Evolutionary conservation across 306 rosid species (phyloP), one percentile per base, ranked within the genome.

Genomic region (Arachis hypogaea): DNA sequence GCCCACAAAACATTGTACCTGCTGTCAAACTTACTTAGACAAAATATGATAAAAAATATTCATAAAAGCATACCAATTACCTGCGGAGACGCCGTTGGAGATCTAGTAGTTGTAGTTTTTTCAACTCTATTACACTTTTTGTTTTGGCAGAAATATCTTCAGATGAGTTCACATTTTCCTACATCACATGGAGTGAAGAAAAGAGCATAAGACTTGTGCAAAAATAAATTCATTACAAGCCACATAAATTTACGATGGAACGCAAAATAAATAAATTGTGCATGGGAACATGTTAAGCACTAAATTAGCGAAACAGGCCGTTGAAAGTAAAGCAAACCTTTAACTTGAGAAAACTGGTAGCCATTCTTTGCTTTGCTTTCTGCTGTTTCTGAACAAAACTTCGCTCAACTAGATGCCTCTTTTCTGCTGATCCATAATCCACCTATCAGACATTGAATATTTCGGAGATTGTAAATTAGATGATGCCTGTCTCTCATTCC

Each of bases 141-240:
- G 99, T 94, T 84, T 89, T 94, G 30, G 99, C 87, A 83, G 98
- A 88, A 84, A 94, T 90, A 85, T 92, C 99, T 80, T 92, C 99
- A 30, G 98, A 92, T 22, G 98, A 92, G 83, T 85, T 94, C 75
- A 92, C 99, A 64, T 85, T 92, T 78, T 88, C 93, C 99, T 94
- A 69, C 68, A 87, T 55, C 63, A 74, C 47, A 76, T 41, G 47
- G 62, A 80, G 75, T 63, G 52, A 69, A 76, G 36, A 61, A 47
- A 61, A 66, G 55, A 54, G 50, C 62, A 68, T 22, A 40, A 72
- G 56, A 33, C 47, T 50, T 56, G 46, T 52, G 44, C 51, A 62
- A 51, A 5, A 73, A 5, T 68, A 51, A 8, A 63, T 14, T 7
- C 51, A 73, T 63, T 45, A 47, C 60, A 51, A 63, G 11, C 68